Percentiles rank a stretch among this genome's conserved stretches.
These are phyloP conservation scores for Colletotrichum tropicicola DNA, from an alignment of 2,329 filamentous ascomycete genomes.

Conservation along the genomic window DNA sequence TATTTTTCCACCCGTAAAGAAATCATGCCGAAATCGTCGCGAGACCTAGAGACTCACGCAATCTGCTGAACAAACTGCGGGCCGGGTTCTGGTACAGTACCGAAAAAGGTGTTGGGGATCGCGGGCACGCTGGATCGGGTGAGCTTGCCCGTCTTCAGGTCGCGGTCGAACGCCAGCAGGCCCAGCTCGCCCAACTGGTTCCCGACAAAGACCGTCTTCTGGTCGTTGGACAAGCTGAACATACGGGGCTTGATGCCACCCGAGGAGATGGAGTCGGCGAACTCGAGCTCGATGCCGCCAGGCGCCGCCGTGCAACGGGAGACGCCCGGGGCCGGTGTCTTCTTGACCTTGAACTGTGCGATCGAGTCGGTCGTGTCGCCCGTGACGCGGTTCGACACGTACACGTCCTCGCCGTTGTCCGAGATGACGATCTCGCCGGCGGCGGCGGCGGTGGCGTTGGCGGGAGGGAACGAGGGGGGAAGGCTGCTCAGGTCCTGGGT, in stretches of 20 bases:
- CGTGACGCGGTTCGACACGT: constrained; percentile 60
- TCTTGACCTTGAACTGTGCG: constrained; percentile 52
- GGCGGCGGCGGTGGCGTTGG: constrained; percentile 46
- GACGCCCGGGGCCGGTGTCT: constrained; percentile 29
- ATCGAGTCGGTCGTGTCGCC: constrained; percentile 56
- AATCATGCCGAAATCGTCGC: not conserved
- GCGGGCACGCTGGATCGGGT: constrained; percentile 37
- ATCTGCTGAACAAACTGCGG: constrained; percentile 45
- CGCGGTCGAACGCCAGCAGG: constrained; percentile 42
- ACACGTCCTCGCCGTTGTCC: constrained; percentile 52
- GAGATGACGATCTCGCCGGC: constrained; percentile 56
- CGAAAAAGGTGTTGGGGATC: constrained; percentile 38
- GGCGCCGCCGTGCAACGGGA: constrained; percentile 34
- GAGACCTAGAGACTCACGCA: constrained; percentile 5
- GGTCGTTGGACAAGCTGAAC: constrained; percentile 50
- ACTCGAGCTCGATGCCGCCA: constrained; percentile 42
- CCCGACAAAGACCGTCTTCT: constrained; percentile 51
- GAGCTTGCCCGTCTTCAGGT: constrained; percentile 40
- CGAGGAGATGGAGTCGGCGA: constrained; percentile 43
- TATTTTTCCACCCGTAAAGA: not conserved
- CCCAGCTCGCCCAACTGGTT: constrained; percentile 54
- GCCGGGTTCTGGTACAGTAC: constrained; percentile 35
- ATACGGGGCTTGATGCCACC: constrained; percentile 54
- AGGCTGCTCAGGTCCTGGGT: constrained; percentile 48
- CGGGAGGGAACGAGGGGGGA: constrained; percentile 42